Evolutionary conservation across 1,139 yeast genomes (phyloP).

Genomic region (Pichia sp.): DNA sequence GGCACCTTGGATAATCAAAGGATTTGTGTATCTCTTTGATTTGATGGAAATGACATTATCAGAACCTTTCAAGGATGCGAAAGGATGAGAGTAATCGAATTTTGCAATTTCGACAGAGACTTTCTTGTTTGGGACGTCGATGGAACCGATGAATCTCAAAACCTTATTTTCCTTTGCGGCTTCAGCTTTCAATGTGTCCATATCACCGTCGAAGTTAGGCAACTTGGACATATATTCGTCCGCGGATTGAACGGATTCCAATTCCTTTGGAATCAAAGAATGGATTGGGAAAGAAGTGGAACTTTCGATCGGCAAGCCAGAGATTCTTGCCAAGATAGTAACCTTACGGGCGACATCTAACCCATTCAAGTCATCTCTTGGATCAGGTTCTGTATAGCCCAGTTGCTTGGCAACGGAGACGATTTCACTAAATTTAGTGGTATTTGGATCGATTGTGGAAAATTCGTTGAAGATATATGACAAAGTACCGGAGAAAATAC

Average conservation of each 20-base stretch:
- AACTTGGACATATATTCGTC: conserved; percentile 75
- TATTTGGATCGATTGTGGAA: conserved; percentile 60
- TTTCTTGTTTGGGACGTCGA: conserved; percentile 63
- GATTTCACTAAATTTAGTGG: conserved; percentile 79
- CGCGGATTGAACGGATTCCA: conserved; percentile 69
- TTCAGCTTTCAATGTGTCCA: conserved; percentile 69
- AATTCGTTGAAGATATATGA: conserved; percentile 95
- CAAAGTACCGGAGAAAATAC: conserved; percentile 92
- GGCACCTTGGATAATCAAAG: conserved; percentile 95
- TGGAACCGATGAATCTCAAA: conserved; percentile 86
- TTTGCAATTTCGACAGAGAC: conserved; percentile 87
- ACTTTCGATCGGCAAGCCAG: conserved; percentile 82
- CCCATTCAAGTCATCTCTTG: conserved; percentile 97
- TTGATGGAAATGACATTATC: conserved; percentile 92
- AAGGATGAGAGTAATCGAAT: conserved; percentile 84
- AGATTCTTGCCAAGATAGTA: conserved; percentile 86
- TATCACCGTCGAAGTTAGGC: conserved; percentile 76
- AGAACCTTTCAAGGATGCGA: conserved; percentile 91
- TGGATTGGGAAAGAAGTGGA: conserved; percentile 96
- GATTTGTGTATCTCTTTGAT: conserved; percentile 87
- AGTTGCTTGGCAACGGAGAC: conserved; percentile 81
- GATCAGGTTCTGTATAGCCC: conserved; percentile 99
- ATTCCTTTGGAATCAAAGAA: conserved; percentile 81
- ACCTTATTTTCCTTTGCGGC: conserved; percentile 85
- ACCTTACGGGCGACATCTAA: conserved; percentile 97